Evolutionary conservation across 257 asterid genomes (phyloP).

Genomic region (Rauvolfia tetraphylla): DNA sequence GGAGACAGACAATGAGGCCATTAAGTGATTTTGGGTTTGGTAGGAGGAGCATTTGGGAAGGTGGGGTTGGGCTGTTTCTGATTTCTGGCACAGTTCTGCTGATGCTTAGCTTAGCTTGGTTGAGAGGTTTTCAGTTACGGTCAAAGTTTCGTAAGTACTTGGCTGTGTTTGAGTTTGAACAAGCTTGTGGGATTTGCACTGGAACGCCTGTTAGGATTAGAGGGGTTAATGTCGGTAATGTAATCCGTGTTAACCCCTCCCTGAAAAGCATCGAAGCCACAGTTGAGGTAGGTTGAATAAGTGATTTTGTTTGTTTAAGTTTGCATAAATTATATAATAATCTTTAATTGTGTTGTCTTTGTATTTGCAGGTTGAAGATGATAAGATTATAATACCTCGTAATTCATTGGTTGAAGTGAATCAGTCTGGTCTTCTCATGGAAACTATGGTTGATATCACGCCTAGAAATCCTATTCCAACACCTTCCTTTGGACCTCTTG

Average conservation of each 20-base stretch:
- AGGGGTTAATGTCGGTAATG: slow-evolving; percentile 89
- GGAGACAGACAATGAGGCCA: slow-evolving; percentile 84
- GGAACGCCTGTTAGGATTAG: slow-evolving; percentile 95
- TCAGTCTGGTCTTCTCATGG: slow-evolving; percentile 99
- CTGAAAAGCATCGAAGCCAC: slow-evolving; percentile 77
- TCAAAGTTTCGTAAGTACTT: slow-evolving; percentile 78
- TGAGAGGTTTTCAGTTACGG: slow-evolving; percentile 85
- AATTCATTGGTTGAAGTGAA: slow-evolving; percentile 96
- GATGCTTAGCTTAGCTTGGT: slow-evolving; percentile 89
- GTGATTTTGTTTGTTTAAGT: slow-evolving; percentile 1
- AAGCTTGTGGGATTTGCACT: slow-evolving; percentile 86
- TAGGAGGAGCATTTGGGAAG: slow-evolving; percentile 94
- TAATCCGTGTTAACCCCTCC: slow-evolving; percentile 83
- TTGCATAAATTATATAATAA: not conserved
- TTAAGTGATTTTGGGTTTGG: slow-evolving; percentile 94
- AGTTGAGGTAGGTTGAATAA: slow-evolving; percentile 60
- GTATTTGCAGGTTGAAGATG: slow-evolving; percentile 77
- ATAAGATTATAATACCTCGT: slow-evolving; percentile 71
- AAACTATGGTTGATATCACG: slow-evolving; percentile 89
- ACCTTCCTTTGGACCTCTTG: slow-evolving; percentile 86
- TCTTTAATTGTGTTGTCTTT: not conserved
- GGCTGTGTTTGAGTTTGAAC: slow-evolving; percentile 86
- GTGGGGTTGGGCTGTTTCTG: slow-evolving; percentile 94
- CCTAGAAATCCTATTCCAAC: slow-evolving; percentile 80
- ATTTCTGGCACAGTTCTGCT: slow-evolving; percentile 74